Evolutionary conservation across 2,329 filamentous ascomycete genomes (phyloP).

Genomic region (Dactylellina sp.): DNA sequence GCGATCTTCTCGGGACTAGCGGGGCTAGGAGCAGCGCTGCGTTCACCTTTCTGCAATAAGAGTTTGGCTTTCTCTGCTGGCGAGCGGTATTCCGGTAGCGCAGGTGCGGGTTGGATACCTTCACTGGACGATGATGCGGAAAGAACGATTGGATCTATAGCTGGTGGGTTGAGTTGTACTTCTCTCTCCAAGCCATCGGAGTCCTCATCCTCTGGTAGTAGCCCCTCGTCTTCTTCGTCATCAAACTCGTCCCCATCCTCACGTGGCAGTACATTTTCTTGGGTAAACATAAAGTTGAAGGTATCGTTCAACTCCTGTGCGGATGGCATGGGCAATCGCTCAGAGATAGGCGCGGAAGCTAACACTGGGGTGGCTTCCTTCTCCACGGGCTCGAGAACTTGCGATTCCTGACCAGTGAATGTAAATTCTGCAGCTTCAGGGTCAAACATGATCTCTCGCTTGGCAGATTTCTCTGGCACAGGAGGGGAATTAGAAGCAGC

Average conservation of each 20-base stretch:
- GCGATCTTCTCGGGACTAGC: conserved; percentile 65
- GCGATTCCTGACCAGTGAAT: conserved; percentile 42
- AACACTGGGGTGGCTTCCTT: conserved; percentile 45
- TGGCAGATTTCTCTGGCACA: conserved; percentile 21
- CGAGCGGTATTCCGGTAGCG: conserved; percentile 43
- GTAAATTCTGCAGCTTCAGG: conserved; percentile 59
- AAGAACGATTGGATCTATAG: conserved; percentile 17
- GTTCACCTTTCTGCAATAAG: conserved; percentile 26
- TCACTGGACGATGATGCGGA: conserved; percentile 48
- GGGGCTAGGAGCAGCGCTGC: conserved; percentile 56
- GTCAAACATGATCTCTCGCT: conserved; percentile 51
- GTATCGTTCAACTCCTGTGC: conserved; percentile 60
- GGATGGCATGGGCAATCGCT: conserved; percentile 58
- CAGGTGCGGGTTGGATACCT: conserved; percentile 49
- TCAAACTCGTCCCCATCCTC: conserved; percentile 14
- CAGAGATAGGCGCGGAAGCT: conserved; percentile 54
- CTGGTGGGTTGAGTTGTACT: conserved; percentile 48
- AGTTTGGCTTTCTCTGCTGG: conserved; percentile 46
- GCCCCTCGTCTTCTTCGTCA: conserved; percentile 42
- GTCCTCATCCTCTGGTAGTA: conserved; percentile 48
- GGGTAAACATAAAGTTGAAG: conserved; percentile 57
- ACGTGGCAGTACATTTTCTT: conserved; percentile 23
- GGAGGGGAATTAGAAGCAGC: conserved; percentile 21
- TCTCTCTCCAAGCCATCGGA: conserved; percentile 46
- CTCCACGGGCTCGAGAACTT: conserved; percentile 14